Percentiles rank a stretch among this genome's conserved stretches.
phyloP scores from a whole-genome alignment of 139 green algal genomes.

The Tetradesmus obliquus region DNA sequence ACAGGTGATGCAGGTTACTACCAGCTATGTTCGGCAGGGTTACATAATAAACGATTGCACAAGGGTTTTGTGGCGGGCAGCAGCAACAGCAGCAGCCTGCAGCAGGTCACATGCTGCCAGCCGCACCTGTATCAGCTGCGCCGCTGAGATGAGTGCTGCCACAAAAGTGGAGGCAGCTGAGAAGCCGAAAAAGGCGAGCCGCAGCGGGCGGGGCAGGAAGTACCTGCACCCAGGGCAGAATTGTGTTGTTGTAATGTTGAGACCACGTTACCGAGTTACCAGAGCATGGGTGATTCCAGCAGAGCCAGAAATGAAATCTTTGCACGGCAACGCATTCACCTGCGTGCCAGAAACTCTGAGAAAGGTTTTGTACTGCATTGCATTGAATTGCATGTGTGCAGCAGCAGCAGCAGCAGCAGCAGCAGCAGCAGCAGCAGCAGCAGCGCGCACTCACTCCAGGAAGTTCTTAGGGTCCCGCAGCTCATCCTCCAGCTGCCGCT shows the following conservation, averaged over 20 bases:
- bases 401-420: background rate
- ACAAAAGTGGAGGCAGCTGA: constrained; percentile 58
- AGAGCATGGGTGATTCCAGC: too few relatives aligned
- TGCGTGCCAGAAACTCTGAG: too few relatives aligned
- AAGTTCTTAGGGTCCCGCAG: constrained; percentile 72
- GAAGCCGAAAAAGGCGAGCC: constrained; percentile 54
- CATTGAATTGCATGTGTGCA: background rate
- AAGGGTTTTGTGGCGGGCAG: background rate
- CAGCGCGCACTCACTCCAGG: constrained; percentile 55
- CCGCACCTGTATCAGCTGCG: constrained; percentile 47
- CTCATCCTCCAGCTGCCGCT: constrained; percentile 63
- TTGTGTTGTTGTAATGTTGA: too few relatives aligned
- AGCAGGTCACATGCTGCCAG: background rate
- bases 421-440: background rate
- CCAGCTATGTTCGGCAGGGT: too few relatives aligned
- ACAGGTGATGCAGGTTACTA: background rate
- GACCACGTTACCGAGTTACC: too few relatives aligned
- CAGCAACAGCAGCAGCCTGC: background rate
- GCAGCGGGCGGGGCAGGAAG: constrained; percentile 60
- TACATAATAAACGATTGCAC: too few relatives aligned
- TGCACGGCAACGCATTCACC: too few relatives aligned
- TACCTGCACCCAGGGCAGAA: constrained; percentile 43
- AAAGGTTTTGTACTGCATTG: background rate
- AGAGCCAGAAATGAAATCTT: too few relatives aligned
- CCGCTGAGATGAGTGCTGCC: constrained; percentile 46